These are phyloP conservation scores for Xerocomus amazonicus DNA, from an alignment of 1,284 basidiomycete genomes.

Conservation along the genomic window DNA sequence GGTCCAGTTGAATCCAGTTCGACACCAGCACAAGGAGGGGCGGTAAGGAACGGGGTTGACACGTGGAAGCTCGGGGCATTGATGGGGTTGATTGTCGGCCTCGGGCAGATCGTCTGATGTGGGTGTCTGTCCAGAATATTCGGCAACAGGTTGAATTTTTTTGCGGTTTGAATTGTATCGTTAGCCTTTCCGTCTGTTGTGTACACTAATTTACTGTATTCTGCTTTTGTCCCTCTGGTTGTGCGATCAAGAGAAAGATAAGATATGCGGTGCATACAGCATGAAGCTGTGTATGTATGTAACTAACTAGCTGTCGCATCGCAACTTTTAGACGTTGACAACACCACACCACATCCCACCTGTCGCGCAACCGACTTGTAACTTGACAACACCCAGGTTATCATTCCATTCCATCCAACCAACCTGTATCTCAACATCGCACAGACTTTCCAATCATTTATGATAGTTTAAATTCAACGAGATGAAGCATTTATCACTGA, in stretches of 20 bases:
- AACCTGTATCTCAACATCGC: neutral
- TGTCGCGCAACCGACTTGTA: neutral
- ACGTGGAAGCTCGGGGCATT: constrained; percentile 8
- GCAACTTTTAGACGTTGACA: neutral
- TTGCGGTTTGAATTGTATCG: too few species aligned
- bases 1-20: constrained; percentile 23
- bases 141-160: neutral
- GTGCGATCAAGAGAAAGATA: too few species aligned
- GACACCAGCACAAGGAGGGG: neutral
- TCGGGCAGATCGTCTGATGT: constrained; percentile 15
- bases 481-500: constrained; percentile 37
- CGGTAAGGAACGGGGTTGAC: neutral
- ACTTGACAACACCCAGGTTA: neutral
- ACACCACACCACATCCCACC: neutral
- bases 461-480: neutral
- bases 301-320: too few species aligned
- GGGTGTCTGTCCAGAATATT: neutral
- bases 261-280: too few species aligned
- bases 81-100: neutral
- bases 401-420: neutral
- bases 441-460: neutral
- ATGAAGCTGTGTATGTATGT: constrained; percentile 13
- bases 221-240: too few species aligned
- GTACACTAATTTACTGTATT: too few species aligned
- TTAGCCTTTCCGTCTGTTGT: too few species aligned